Percentiles rank a stretch among this genome's conserved stretches.
These are phyloP conservation scores for Annulohypoxylon moriforme DNA, from an alignment of 495 filamentous ascomycete genomes.

Conservation along the genomic window DNA sequence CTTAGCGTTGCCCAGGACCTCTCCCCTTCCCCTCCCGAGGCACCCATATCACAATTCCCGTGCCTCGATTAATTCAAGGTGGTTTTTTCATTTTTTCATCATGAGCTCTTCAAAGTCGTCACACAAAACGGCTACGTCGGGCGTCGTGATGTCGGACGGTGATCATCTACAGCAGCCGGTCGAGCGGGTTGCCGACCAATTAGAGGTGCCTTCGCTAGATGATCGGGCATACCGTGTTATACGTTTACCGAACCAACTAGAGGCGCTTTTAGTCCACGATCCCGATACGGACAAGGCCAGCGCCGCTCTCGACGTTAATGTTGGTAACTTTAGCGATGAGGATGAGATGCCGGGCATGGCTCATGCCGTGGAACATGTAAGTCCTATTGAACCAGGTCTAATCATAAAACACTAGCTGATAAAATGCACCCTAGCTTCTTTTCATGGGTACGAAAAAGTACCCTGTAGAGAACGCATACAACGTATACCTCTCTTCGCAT, in stretches of 20 bases:
- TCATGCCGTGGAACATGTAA: slow-evolving; percentile 82
- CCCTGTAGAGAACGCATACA: slow-evolving; percentile 95
- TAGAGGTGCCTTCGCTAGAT: slow-evolving; percentile 90
- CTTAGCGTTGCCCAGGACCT: slow-evolving; percentile 7
- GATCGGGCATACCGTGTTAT: slow-evolving; percentile 91
- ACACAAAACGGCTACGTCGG: slow-evolving; percentile 20
- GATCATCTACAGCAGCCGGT: slow-evolving; percentile 56
- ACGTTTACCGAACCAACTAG: slow-evolving; percentile 85
- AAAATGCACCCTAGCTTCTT: slow-evolving; percentile 69
- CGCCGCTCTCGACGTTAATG: slow-evolving; percentile 94
- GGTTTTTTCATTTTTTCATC: slow-evolving; percentile 13
- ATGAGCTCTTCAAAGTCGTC: slow-evolving; percentile 42
- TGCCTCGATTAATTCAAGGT: slow-evolving; percentile 11
- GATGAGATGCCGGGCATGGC: slow-evolving; percentile 94
- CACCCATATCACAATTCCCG: slow-evolving; percentile 13
- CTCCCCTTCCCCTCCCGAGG: slow-evolving; percentile 5
- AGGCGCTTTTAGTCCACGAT: slow-evolving; percentile 94
- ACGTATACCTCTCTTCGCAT: slow-evolving; percentile 87
- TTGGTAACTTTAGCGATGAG: slow-evolving; percentile 92
- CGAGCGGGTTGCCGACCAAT: slow-evolving; percentile 77
- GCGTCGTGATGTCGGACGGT: slow-evolving; percentile 41
- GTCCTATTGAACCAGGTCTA: slow-evolving; percentile 26
- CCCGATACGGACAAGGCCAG: slow-evolving; percentile 96
- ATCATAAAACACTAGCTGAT: slow-evolving; percentile 27
- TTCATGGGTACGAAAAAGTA: slow-evolving; percentile 99